Conservation (phyloP, 2,329 filamentous ascomycete genomes). For the Talaromyces sp. region DNA sequence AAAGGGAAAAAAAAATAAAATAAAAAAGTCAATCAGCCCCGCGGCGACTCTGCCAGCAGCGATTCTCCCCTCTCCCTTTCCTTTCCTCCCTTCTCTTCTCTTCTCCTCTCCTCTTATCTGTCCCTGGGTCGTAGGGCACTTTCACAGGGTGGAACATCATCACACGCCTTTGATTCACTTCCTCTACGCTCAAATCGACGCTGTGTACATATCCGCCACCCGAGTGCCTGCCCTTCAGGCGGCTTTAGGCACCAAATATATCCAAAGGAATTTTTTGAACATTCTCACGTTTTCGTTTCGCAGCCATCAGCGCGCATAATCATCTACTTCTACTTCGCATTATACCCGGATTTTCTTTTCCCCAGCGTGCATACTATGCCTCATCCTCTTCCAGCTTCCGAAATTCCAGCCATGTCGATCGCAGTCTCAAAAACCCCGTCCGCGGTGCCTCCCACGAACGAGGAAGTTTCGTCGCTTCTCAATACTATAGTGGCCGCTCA, state of each 20-base stretch:
- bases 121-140: neutral
- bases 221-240: constrained; percentile 1
- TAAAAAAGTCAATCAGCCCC: constrained; percentile 3
- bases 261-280: neutral
- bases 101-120: neutral
- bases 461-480: constrained; percentile 61
- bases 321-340: neutral
- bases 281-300: neutral
- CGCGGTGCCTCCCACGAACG: constrained; percentile 53
- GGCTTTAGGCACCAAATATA: constrained; percentile 4
- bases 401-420: constrained; percentile 37
- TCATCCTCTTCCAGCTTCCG: constrained; percentile 38
- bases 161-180: neutral
- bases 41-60: neutral
- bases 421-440: constrained; percentile 45
- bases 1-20: constrained; percentile 1
- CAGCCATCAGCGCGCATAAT: neutral
- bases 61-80: neutral
- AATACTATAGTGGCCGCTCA: constrained; percentile 64
- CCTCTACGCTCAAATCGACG: neutral
- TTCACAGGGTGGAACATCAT: neutral
- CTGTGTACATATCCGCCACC: constrained; percentile 8
- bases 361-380: constrained; percentile 34
- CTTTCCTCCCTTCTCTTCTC: neutral
- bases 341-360: constrained; percentile 4